Percentiles rank a stretch among this genome's conserved stretches.
phyloP scores from a whole-genome alignment of 768 basidiomycete genomes.

The Suillus bovinus region DNA sequence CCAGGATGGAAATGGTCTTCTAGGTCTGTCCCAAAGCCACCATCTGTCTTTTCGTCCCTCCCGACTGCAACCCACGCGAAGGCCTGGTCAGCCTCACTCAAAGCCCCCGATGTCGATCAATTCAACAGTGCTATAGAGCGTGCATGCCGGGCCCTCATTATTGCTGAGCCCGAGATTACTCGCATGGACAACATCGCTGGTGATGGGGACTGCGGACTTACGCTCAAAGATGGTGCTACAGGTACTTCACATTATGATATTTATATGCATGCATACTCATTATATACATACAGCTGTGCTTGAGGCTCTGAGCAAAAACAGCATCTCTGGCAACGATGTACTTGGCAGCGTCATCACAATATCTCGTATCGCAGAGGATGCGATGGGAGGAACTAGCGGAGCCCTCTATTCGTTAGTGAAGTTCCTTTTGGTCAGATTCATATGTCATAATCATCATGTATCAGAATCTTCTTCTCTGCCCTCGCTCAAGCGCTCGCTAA shows the following conservation, averaged over 20 bases:
- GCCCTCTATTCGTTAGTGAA: conserved; percentile 82
- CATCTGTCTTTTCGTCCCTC: conserved; percentile 15
- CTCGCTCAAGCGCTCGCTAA: conserved; percentile 71
- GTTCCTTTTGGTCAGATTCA: background rate
- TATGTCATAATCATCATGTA: background rate
- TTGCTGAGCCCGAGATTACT: conserved; percentile 88
- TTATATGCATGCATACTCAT: conserved; percentile 1
- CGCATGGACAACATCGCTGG: conserved; percentile 89
- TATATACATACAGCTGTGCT: conserved; percentile 51
- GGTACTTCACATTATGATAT: conserved; percentile 36
- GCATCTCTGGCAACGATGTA: conserved; percentile 63
- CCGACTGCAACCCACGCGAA: conserved; percentile 10
- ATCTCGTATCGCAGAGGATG: conserved; percentile 74
- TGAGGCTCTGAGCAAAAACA: conserved; percentile 52
- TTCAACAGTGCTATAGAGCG: conserved; percentile 58
- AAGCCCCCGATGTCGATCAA: conserved; percentile 42
- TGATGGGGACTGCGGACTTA: conserved; percentile 80
- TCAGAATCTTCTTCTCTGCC: conserved; percentile 88
- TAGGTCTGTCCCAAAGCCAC: conserved; percentile 36
- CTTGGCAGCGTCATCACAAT: conserved; percentile 65
- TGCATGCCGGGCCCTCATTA: conserved; percentile 67
- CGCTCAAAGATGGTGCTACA: conserved; percentile 72
- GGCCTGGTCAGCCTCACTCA: conserved; percentile 22
- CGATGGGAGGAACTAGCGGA: conserved; percentile 91
- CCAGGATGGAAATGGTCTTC: conserved; percentile 90